Evolutionary conservation across 164 flowering plant genomes (phyloP).

Genomic region (Nymphaea thermarum): DNA sequence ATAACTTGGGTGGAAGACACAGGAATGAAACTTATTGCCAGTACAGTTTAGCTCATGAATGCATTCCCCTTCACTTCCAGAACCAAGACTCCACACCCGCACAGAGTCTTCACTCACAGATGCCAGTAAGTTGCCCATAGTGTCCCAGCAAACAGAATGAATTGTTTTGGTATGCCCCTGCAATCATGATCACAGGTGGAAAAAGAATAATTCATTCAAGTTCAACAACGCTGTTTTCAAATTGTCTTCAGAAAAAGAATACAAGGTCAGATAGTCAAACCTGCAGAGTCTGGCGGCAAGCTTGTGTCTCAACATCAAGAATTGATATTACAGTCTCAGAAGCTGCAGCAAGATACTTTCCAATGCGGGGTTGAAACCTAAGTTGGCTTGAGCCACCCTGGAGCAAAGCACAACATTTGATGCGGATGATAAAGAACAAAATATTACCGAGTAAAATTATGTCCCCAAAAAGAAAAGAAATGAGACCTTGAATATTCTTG

Average conservation of each 20-base stretch:
- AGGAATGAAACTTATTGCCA: conserved; percentile 48
- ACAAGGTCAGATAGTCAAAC: conserved; percentile 14
- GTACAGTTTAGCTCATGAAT: conserved; percentile 51
- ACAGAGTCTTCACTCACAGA: conserved; percentile 67
- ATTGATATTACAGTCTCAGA: conserved; percentile 49
- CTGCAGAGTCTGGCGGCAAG: conserved; percentile 42
- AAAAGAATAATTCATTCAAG: not conserved
- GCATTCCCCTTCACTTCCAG: conserved; percentile 42
- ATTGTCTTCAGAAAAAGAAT: not conserved
- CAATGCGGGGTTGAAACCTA: conserved; percentile 63
- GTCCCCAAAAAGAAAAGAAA: not conserved
- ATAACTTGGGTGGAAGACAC: conserved; percentile 64
- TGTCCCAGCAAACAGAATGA: conserved; percentile 62
- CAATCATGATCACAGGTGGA: not conserved
- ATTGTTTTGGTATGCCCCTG: conserved; percentile 56
- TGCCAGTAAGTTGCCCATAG: conserved; percentile 59
- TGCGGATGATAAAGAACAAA: not conserved
- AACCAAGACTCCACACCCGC: conserved; percentile 56
- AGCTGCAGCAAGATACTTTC: conserved; percentile 66
- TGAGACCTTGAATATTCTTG: conserved; percentile 52
- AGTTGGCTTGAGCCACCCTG: conserved; percentile 57
- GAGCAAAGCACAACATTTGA: not conserved
- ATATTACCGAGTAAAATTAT: not conserved
- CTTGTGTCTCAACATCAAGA: conserved; percentile 65
- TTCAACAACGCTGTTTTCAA: not conserved